Evolutionary conservation across 495 filamentous ascomycete genomes (phyloP).

Genomic region (Jackrogersella multiformis): DNA sequence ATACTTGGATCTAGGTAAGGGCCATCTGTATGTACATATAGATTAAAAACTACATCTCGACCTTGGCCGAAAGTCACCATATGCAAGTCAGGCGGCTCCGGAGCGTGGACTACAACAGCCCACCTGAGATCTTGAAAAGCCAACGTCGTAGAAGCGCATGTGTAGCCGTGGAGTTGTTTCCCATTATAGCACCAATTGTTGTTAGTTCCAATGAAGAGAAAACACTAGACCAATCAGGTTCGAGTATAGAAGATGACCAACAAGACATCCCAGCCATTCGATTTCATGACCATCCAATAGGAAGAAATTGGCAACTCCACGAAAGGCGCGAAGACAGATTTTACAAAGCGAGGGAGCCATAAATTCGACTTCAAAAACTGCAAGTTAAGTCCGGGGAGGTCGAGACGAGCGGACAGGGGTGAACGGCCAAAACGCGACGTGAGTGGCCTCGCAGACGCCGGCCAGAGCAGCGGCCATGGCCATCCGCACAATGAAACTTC

Average conservation of each 20-base stretch:
- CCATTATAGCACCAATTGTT: constrained; percentile 15
- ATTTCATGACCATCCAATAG: constrained; percentile 13
- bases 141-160: constrained; percentile 13
- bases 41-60: constrained; percentile 8
- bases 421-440: constrained; percentile 14
- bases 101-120: background rate
- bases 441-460: constrained; percentile 41
- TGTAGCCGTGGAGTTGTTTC: constrained; percentile 24
- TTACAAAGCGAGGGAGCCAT: constrained; percentile 9
- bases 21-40: constrained; percentile 18
- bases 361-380: background rate
- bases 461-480: constrained; percentile 32
- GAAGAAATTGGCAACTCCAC: background rate
- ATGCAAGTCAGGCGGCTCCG: constrained; percentile 24
- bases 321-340: constrained; percentile 4
- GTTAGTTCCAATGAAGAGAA: constrained; percentile 15
- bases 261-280: constrained; percentile 12
- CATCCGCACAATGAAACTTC: constrained; percentile 20
- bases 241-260: background rate
- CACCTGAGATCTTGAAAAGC: background rate
- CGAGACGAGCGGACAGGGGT: constrained; percentile 21
- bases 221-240: constrained; percentile 20
- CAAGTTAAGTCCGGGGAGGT: constrained; percentile 23
- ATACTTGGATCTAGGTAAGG: constrained; percentile 6
- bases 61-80: background rate